Base-by-base conservation (phyloP, 139 green algal genomes). In the Chlamydomonas eustigma region DNA sequence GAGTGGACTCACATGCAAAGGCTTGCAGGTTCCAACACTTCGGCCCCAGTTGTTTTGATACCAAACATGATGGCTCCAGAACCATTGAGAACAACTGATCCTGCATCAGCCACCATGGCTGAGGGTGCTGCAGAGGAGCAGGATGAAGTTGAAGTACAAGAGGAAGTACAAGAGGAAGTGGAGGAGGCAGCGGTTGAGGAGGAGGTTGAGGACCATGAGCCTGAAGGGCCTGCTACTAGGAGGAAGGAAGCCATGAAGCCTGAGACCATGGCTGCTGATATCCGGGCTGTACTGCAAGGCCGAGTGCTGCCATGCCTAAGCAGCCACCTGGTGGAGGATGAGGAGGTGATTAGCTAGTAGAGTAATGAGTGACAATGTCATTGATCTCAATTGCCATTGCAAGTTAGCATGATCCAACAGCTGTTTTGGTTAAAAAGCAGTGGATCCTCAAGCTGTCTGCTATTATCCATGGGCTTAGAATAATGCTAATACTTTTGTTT, bases 301-400 rank as follows among this genome's bases (percentile, higher is more conserved):
- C 80, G 80, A 3, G 84, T 91, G 38, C 79, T 96, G 83, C 91
- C 91, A 0, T 76, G 76, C 18, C 81, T 96, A 73, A 81, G 83
- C 38, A 58, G 39, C 6, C 75, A 83, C 52, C 77, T 94, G 63
- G 82, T 94, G 6, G 28, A 70, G 34, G 58, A 70, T 28, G 58
- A 70, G 58, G 58, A 70, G 58, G 58, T 70, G 58, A 28, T 24
- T 63, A 24, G 18, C 22, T n/a, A n/a, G n/a, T n/a, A n/a, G n/a
- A n/a, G n/a, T n/a, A n/a, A n/a, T n/a, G n/a, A n/a, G n/a, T n/a
- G n/a, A n/a, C n/a, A n/a, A n/a, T n/a, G n/a, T n/a, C n/a, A n/a
- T n/a, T n/a, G n/a, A n/a, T n/a, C n/a, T n/a, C n/a, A n/a, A n/a
- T n/a, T n/a, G n/a, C n/a, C n/a, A n/a, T n/a, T n/a, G n/a, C n/a